phyloP scores from a whole-genome alignment of 2,329 filamentous ascomycete species.

The Fusarium nurragi region DNA sequence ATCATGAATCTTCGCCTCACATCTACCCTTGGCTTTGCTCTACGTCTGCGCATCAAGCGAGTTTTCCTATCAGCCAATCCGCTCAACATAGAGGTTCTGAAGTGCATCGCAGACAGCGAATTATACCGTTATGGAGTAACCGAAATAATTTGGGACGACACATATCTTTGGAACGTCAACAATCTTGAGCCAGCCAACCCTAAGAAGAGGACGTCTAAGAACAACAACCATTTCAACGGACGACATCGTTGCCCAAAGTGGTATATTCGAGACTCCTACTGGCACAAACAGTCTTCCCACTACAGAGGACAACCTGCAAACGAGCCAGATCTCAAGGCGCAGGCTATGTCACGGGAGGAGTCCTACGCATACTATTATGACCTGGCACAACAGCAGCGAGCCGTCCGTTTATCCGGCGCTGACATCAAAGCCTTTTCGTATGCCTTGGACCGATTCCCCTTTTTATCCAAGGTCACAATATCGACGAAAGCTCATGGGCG shows the following conservation, averaged over 20 bases:
- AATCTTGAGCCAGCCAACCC: too few species aligned
- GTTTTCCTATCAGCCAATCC: conserved; percentile 54
- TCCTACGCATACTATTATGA: background rate
- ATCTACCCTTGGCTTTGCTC: background rate
- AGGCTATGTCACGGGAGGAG: background rate
- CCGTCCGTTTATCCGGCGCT: conserved; percentile 40
- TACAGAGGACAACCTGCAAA: background rate
- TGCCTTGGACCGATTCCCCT: conserved; percentile 49
- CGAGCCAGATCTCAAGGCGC: background rate
- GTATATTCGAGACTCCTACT: background rate
- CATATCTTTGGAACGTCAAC: background rate
- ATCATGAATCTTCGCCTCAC: conserved; percentile 11
- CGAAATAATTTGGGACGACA: conserved; percentile 55
- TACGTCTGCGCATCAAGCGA: conserved; percentile 21
- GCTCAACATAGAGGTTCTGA: conserved; percentile 50
- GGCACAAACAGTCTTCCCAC: background rate
- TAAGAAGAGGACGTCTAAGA: too few species aligned
- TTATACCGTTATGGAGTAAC: conserved; percentile 44
- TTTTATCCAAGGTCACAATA: conserved; percentile 50
- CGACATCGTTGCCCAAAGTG: background rate
- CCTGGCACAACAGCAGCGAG: background rate
- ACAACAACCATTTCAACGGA: background rate
- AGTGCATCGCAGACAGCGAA: conserved; percentile 50
- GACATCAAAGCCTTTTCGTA: conserved; percentile 48
- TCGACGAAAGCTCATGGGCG: conserved; percentile 53